Evolutionary conservation across 1,284 basidiomycete genomes (phyloP), one percentile per base, ranked within the genome.

Genomic region (Cutaneotrichosporon spelunceum): DNA sequence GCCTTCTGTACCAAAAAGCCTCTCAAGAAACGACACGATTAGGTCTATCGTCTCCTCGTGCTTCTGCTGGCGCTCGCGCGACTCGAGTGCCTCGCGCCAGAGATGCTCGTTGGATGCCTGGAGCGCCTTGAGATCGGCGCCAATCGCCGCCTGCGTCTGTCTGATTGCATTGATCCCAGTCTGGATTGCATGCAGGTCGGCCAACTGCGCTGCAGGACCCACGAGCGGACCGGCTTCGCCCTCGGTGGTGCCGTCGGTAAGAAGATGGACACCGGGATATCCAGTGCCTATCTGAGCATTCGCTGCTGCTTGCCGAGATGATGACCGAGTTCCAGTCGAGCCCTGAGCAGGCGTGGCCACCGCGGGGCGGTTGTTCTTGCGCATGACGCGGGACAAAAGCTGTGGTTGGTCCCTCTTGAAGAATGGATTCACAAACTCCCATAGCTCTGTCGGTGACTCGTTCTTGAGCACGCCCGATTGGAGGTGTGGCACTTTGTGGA

Each of bases 21-120:
- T 88, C 21, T 93, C 93, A 55, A 99, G 81, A 79, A 99, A 98
- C 63, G 92, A 89, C 65, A 99, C 83, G 66, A 99, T 97, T 61
- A 91, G 84, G 74, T 96, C 93, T 73, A 98, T 93, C n/a, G 93
- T 97, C 76, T 98, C 94, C 72, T 96, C 90, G 69, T 96, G 93
- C 71, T 91, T 91, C 72, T 91, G 87, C 72, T 93, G 88, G 61
- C 88, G 84, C 68, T 89, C 86, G 10, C 90, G 81, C 4, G 90
- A 86, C 42, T 87, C 83, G 67, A 93, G 81, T 0, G 92, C 88
- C 72, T 99, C 93, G 72, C 93, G 87, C 94, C 95, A 99, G 5
- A 99, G 79, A 44, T 88, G 82, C 70, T 93, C 87, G 74, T 98
- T 97, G 11, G 88, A 90, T 57, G 84, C 83, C 78, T 95, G 94